Evolutionary conservation across 495 filamentous ascomycete genomes (phyloP).

Genomic region (Haplographium delicatum): DNA sequence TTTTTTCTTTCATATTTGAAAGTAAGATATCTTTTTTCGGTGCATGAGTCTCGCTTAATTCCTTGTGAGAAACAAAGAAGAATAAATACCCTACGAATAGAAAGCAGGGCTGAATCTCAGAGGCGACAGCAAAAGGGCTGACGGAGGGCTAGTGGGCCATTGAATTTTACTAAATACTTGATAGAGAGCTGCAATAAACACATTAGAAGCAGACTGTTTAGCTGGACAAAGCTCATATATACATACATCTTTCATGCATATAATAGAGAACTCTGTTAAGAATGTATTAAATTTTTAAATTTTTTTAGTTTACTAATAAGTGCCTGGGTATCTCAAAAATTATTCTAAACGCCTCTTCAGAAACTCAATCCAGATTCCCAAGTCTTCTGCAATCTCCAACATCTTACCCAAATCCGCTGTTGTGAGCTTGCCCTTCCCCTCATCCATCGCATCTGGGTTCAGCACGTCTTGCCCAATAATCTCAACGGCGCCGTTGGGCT

Average conservation of each 20-base stretch:
- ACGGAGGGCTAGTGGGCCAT: no score
- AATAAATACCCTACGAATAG: no score
- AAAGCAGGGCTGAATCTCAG: no score
- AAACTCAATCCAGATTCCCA: constrained; percentile 57
- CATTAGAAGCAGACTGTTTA: no score
- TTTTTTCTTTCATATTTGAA: constrained; percentile 18
- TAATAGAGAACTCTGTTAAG: not conserved
- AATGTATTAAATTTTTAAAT: no score
- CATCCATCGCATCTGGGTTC: constrained; percentile 1
- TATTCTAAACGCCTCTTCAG: constrained; percentile 20
- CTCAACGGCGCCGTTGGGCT: constrained; percentile 53
- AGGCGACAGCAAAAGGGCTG: no score
- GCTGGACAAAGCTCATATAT: no score
- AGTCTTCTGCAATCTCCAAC: constrained; percentile 39
- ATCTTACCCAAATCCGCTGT: constrained; percentile 28
- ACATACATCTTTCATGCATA: not conserved
- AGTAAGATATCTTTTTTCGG: not conserved
- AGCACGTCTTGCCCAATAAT: constrained; percentile 34
- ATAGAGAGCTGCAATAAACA: no score
- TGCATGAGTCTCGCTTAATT: not conserved
- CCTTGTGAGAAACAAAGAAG: not conserved
- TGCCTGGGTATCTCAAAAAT: constrained; percentile 8
- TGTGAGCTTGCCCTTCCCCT: constrained; percentile 4
- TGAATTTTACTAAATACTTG: no score
- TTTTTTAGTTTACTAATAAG: no score